Conservation (phyloP, 2,329 filamentous ascomycete species). For the Metarhizium humberi region DNA sequence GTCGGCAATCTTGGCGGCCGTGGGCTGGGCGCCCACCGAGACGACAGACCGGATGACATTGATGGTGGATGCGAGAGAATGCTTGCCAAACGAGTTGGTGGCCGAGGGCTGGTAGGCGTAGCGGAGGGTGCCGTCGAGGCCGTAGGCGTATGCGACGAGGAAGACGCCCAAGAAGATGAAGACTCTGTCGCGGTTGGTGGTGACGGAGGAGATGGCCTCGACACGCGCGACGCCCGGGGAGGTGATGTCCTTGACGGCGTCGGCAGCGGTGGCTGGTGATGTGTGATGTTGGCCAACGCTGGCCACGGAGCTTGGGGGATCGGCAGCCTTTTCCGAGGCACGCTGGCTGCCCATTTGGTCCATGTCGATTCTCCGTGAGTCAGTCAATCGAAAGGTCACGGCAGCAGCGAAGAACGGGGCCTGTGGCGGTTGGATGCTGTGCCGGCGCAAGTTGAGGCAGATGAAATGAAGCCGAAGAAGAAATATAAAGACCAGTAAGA, state of each 20-base stretch:
- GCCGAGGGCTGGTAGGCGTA: constrained; percentile 47
- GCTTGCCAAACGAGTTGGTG: constrained; percentile 36
- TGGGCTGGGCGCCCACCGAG: constrained; percentile 49
- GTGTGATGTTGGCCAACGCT: neutral
- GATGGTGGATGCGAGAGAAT: constrained; percentile 49
- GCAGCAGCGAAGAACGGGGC: too few relatives aligned
- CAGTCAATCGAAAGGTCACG: too few relatives aligned
- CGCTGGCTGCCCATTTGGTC: neutral
- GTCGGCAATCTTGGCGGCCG: constrained; percentile 55
- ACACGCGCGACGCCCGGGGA: constrained; percentile 50
- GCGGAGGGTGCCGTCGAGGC: constrained; percentile 48
- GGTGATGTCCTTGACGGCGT: constrained; percentile 21
- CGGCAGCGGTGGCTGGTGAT: constrained; percentile 10
- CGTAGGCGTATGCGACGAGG: constrained; percentile 54
- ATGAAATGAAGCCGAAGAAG: too few relatives aligned
- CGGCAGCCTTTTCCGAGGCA: neutral
- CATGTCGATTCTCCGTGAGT: neutral
- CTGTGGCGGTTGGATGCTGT: too few relatives aligned
- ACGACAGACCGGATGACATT: constrained; percentile 49
- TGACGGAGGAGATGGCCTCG: constrained; percentile 43
- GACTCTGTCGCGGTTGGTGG: constrained; percentile 42
- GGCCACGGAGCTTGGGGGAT: neutral
- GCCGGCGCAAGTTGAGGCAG: too few relatives aligned
- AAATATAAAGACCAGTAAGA: too few relatives aligned
- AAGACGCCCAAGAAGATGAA: constrained; percentile 53